A percentile compares a stretch with the other conserved stretches of the same genome.
Conservation (phyloP, 179 eudicot species). For the Beta corolliflora region DNA sequence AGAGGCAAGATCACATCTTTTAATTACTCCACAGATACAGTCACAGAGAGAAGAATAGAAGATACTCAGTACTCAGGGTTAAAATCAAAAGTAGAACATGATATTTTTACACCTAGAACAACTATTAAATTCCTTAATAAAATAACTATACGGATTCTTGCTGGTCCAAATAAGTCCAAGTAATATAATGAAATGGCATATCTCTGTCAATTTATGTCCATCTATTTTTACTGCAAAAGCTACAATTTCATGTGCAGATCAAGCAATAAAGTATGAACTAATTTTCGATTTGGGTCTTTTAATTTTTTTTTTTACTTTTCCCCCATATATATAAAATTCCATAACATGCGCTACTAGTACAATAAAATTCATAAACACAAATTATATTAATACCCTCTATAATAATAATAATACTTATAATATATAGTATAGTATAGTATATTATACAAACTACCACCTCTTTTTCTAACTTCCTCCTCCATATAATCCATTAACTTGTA, state of each 20-base stretch:
- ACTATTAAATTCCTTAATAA: neutral
- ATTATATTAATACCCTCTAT: neutral
- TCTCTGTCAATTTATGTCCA: neutral
- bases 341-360: too few species aligned
- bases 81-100: too few species aligned
- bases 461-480: neutral
- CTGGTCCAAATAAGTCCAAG: constrained; percentile 16
- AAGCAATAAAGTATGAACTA: neutral
- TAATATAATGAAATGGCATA: neutral
- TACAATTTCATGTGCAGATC: constrained; percentile 23
- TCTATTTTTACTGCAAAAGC: constrained; percentile 14
- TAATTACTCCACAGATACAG: too few species aligned
- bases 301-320: too few species aligned
- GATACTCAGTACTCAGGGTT: too few species aligned
- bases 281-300: neutral
- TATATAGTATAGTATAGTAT: neutral
- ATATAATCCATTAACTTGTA: constrained; percentile 4
- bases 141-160: neutral
- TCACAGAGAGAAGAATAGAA: neutral
- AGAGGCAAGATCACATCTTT: too few species aligned
- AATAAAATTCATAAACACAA: too few species aligned
- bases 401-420: neutral
- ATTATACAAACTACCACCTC: neutral
- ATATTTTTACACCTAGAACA: too few species aligned
- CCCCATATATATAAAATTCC: too few species aligned